Conservation (phyloP, 2,329 filamentous ascomycete genomes). For the Chaetomiaceae sp. region DNA sequence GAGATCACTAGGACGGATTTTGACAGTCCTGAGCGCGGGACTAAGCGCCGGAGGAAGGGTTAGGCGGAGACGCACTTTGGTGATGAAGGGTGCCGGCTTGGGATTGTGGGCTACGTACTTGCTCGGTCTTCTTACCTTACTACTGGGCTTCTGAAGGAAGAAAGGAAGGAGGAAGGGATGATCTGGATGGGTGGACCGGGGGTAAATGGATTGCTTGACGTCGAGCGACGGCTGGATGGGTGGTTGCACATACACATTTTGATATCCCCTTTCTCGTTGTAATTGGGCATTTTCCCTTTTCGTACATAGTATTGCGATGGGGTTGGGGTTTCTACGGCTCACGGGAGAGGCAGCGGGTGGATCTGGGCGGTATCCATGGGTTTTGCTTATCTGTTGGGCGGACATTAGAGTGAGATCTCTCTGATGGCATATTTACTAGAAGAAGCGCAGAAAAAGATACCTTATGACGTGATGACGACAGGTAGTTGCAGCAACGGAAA, state of each 20-base stretch:
- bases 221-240: too few species aligned
- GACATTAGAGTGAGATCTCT: background rate
- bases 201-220: too few species aligned
- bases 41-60: slow-evolving; percentile 37
- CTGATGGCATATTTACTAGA: background rate
- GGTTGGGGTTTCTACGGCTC: too few species aligned
- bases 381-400: background rate
- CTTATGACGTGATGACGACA: slow-evolving; percentile 6
- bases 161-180: too few species aligned
- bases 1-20: slow-evolving; percentile 45
- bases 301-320: too few species aligned
- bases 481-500: background rate
- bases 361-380: background rate
- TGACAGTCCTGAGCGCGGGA: slow-evolving; percentile 30
- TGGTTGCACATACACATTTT: slow-evolving; percentile 7
- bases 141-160: too few species aligned
- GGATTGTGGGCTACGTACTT: too few species aligned
- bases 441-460: background rate
- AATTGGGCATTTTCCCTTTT: background rate
- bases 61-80: slow-evolving; percentile 1
- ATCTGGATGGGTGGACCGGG: background rate
- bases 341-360: too few species aligned
- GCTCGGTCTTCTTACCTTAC: too few species aligned
- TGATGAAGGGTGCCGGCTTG: too few species aligned
- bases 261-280: slow-evolving; percentile 3